phyloP scores from a whole-genome alignment of 2,329 filamentous ascomycete species.

The Ceratocystiopsis sp. region DNA sequence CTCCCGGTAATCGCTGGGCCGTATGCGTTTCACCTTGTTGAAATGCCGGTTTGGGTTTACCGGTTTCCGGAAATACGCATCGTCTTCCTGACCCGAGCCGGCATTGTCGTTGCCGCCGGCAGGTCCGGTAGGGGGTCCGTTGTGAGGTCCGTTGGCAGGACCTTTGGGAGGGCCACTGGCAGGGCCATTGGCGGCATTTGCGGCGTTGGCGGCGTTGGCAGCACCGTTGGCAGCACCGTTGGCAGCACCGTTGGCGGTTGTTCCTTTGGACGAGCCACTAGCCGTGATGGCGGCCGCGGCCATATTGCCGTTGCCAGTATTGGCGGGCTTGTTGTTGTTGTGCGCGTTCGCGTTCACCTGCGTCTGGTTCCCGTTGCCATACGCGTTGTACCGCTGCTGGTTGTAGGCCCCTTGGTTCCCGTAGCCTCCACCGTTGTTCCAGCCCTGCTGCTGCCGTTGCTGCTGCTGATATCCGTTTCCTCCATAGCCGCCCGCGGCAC shows the following conservation, averaged over 20 bases:
- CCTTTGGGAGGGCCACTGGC: conserved; percentile 6
- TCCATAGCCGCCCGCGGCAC: conserved; percentile 14
- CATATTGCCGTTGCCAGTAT: neutral
- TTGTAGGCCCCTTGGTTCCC: neutral
- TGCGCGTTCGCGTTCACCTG: neutral
- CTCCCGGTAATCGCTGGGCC: conserved; percentile 84
- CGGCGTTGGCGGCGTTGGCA: neutral
- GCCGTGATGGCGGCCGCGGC: conserved; percentile 7
- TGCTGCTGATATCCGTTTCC: neutral
- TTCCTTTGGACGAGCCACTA: conserved; percentile 6
- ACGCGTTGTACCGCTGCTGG: neutral
- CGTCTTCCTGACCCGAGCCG: conserved; percentile 50
- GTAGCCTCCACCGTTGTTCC: conserved; percentile 2
- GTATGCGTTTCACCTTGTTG: conserved; percentile 59
- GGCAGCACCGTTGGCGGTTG: neutral
- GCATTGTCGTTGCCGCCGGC: conserved; percentile 8
- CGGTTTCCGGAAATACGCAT: conserved; percentile 88
- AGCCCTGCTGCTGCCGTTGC: conserved; percentile 2
- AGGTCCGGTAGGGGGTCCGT: conserved; percentile 4
- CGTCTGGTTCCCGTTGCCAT: no score
- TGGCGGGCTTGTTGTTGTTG: neutral
- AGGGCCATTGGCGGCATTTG: conserved; percentile 7
- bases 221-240: conserved; percentile 7
- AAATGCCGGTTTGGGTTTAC: conserved; percentile 88
- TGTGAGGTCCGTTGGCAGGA: conserved; percentile 5